Evolutionary conservation across 2,329 filamentous ascomycete genomes (phyloP).

Genomic region (Pseudogymnoascus verrucosus): DNA sequence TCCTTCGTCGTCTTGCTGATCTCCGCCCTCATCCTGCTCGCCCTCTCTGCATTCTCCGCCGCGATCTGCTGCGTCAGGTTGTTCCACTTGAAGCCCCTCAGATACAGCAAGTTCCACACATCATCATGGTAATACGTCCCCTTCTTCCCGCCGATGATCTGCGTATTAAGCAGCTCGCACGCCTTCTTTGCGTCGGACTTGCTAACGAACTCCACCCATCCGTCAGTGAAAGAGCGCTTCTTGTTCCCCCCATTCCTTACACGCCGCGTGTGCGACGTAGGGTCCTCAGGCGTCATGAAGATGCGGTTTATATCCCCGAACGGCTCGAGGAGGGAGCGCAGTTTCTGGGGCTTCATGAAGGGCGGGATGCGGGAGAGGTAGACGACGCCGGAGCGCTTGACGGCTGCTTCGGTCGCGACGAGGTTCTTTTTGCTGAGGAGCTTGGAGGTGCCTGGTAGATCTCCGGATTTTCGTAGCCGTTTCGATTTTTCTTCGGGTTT

Average conservation of each 20-base stretch:
- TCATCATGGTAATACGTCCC: slow-evolving; percentile 77
- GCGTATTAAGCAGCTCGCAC: slow-evolving; percentile 68
- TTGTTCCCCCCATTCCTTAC: slow-evolving; percentile 72
- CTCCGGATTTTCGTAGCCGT: slow-evolving; percentile 23
- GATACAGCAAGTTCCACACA: slow-evolving; percentile 75
- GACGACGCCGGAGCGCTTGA: slow-evolving; percentile 69
- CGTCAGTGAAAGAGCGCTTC: slow-evolving; percentile 73
- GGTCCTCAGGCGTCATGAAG: slow-evolving; percentile 71
- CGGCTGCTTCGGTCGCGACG: slow-evolving; percentile 53
- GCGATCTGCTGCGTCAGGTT: slow-evolving; percentile 69
- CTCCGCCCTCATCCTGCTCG: slow-evolving; percentile 68
- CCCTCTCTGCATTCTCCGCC: slow-evolving; percentile 71
- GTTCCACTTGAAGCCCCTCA: slow-evolving; percentile 77
- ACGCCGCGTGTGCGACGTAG: slow-evolving; percentile 55
- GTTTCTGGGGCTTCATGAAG: slow-evolving; percentile 77
- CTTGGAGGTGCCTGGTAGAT: slow-evolving; percentile 43
- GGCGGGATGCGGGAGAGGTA: slow-evolving; percentile 80
- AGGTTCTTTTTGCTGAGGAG: slow-evolving; percentile 60
- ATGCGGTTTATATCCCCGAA: slow-evolving; percentile 71
- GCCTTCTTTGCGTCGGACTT: slow-evolving; percentile 73
- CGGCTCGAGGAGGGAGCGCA: slow-evolving; percentile 65
- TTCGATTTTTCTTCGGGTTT: slow-evolving; percentile 18
- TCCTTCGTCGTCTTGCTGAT: slow-evolving; percentile 68
- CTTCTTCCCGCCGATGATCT: slow-evolving; percentile 76
- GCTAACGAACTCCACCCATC: slow-evolving; percentile 74